Evolutionary conservation across 2,329 filamentous ascomycete genomes (phyloP).

Genomic region (Penicillium brevicompactum): DNA sequence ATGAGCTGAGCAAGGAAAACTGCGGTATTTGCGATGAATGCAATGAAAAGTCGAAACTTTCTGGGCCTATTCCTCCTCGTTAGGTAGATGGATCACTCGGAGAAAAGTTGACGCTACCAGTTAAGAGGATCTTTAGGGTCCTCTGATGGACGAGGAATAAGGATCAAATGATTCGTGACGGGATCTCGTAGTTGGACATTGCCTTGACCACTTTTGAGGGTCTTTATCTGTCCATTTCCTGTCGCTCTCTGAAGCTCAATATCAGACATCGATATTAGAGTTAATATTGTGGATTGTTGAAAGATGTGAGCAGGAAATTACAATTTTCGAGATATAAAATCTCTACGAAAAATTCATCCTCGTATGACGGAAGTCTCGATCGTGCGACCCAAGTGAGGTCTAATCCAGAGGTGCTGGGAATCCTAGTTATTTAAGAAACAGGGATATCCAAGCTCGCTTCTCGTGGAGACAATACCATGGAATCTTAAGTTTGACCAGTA

Average conservation of each 20-base stretch:
- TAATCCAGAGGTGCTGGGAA: too few relatives aligned
- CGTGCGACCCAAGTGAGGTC: too few relatives aligned
- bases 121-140: slow-evolving; percentile 14
- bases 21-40: slow-evolving; percentile 1
- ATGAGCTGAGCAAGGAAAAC: neutral
- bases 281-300: neutral
- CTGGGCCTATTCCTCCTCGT: neutral
- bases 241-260: neutral
- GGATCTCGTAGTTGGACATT: slow-evolving; percentile 20
- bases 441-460: too few relatives aligned
- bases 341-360: too few relatives aligned
- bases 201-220: neutral
- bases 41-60: slow-evolving; percentile 5
- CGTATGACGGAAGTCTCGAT: too few relatives aligned
- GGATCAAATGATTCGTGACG: slow-evolving; percentile 6
- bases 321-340: neutral
- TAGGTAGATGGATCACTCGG: neutral
- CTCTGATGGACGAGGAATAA: slow-evolving; percentile 6
- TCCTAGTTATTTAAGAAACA: too few relatives aligned
- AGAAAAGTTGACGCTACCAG: neutral
- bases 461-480: too few relatives aligned
- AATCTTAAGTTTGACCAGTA: too few relatives aligned
- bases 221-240: neutral
- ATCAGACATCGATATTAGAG: neutral
- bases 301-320: neutral